Conservation (phyloP, 495 filamentous ascomycete species). For the Annulohypoxylon stygium region DNA sequence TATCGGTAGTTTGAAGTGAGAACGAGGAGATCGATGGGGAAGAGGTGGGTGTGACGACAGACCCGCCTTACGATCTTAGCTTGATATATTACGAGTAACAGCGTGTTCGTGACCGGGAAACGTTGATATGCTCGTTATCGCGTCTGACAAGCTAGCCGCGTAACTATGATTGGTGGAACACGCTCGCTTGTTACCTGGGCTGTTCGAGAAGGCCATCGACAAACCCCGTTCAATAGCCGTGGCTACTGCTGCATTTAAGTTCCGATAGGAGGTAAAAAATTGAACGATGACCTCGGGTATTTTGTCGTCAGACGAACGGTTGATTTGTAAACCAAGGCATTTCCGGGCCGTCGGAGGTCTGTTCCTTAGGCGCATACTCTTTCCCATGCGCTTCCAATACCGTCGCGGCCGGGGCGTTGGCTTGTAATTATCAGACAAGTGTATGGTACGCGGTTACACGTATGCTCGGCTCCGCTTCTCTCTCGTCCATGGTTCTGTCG, state of each 20-base stretch:
- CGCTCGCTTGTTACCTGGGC: constrained; percentile 19
- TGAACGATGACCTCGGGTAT: constrained; percentile 14
- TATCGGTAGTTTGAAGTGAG: background rate
- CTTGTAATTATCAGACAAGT: constrained; percentile 18
- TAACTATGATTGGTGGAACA: constrained; percentile 27
- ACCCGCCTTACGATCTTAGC: background rate
- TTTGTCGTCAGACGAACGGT: constrained; percentile 5
- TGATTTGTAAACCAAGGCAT: constrained; percentile 32
- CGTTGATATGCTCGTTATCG: background rate
- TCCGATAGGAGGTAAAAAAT: constrained; percentile 25
- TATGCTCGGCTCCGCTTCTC: constrained; percentile 39
- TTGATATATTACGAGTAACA: constrained; percentile 11
- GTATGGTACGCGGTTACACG: constrained; percentile 40
- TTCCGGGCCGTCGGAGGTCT: constrained; percentile 25
- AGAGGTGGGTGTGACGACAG: background rate
- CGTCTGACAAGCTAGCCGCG: constrained; percentile 7
- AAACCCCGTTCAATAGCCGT: constrained; percentile 13
- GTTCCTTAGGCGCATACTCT: constrained; percentile 34
- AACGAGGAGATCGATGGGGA: background rate
- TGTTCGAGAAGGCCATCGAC: constrained; percentile 6
- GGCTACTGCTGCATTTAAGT: background rate
- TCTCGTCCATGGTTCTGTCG: constrained; percentile 40
- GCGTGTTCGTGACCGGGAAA: constrained; percentile 7
- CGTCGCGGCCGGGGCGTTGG: constrained; percentile 20
- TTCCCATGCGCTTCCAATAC: constrained; percentile 14